These are phyloP conservation scores for Zelopaecilomyces penicillatus DNA, from an alignment of 2,329 filamentous ascomycete genomes.

Conservation along the genomic window DNA sequence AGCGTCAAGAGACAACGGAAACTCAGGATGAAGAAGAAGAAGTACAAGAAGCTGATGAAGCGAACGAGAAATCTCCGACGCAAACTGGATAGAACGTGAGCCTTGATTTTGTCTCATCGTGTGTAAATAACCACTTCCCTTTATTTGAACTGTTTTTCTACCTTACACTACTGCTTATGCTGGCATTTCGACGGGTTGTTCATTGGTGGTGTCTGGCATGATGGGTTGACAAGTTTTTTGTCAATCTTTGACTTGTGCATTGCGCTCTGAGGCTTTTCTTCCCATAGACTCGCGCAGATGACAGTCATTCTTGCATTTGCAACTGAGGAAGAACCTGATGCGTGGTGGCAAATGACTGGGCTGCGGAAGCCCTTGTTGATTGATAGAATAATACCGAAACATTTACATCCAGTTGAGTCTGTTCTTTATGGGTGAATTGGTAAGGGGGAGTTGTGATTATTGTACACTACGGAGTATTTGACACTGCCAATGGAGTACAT, in stretches of 20 bases:
- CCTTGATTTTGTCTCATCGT: slow-evolving; percentile 2
- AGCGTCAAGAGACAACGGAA: slow-evolving; percentile 88
- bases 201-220: slow-evolving; percentile 23
- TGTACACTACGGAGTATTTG: too few species aligned
- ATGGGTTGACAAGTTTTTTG: slow-evolving; percentile 17
- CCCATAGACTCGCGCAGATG: slow-evolving; percentile 27
- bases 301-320: slow-evolving; percentile 19
- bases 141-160: slow-evolving; percentile 14
- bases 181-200: slow-evolving; percentile 18
- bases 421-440: too few species aligned
- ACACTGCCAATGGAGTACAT: too few species aligned
- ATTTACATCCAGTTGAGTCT: too few species aligned
- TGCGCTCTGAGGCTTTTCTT: slow-evolving; percentile 19
- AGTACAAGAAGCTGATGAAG: slow-evolving; percentile 99
- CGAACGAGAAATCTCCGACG: slow-evolving; percentile 79
- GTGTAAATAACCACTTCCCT: slow-evolving; percentile 18
- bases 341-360: slow-evolving; percentile 3
- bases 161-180: slow-evolving; percentile 2
- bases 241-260: slow-evolving; percentile 19
- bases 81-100: slow-evolving; percentile 64
- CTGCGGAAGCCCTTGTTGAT: not conserved
- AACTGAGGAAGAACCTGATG: not conserved
- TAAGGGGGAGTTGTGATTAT: too few species aligned
- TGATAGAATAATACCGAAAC: too few species aligned
- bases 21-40: slow-evolving; percentile 99